Base-by-base conservation (phyloP, 1,139 yeast genomes). In the Ashbya aceris region DNA sequence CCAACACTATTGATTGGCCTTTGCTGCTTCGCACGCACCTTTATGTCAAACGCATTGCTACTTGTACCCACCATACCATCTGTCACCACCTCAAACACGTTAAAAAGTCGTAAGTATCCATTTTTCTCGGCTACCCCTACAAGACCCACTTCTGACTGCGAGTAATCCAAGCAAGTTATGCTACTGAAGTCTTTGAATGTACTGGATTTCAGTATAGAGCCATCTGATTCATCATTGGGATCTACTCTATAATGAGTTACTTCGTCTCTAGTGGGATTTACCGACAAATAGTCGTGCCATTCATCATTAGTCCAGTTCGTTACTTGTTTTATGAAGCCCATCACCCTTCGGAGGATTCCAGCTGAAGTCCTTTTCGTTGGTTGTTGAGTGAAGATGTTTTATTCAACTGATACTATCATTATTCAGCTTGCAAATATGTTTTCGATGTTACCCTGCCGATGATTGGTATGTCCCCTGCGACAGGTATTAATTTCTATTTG, bases 1-100 rank as follows among this genome's bases (percentile, higher is more conserved):
- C 89, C 73, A 2, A 87, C 60, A 1, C 89, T 64, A 54, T 84
- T 86, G 53, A 94, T 83, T 1, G 91, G 80, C 41, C 95, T 69
- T 33, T 76, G 70, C 46, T 81, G 89, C 45, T 78, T 76, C 0
- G 89, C 83, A 38, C 75, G 66, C 27, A 84, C 69, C 23, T 49
- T 48, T 31, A 53, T 43, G 33, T 51, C 53, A 36, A 47, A 42
- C 17, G 47, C 39, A 13, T 49, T 51, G 17, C 41, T 39, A 6
- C 23, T 17, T 5, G 31, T 11, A 9, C 28, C 41, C 26, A 27
- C 36, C 4, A 13, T n/a, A 27, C 50, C 45, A 11, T 40, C 43
- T 10, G 40, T 36, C 8, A 14, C 35, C n/a, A 27, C 27, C 8
- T 43, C 46, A 12, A 69, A 62, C 30, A 84, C 71, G 56, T 85